These are phyloP conservation scores for Xylaria venustula DNA, from an alignment of 495 filamentous ascomycete species.

Conservation along the genomic window DNA sequence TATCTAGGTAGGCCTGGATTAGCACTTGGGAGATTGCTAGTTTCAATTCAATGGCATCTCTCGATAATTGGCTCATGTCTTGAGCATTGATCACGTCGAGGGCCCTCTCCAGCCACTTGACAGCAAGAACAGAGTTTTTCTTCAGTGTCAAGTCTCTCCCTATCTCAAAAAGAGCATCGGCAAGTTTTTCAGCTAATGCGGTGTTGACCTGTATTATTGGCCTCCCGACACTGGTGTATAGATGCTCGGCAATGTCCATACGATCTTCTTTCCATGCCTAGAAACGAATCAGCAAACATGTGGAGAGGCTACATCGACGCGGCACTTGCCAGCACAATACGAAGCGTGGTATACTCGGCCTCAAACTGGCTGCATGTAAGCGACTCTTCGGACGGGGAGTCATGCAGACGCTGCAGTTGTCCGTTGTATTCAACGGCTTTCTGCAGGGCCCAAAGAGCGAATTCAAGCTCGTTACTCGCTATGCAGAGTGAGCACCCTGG, in stretches of 20 bases:
- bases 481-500: constrained; percentile 10
- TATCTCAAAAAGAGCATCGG: constrained; percentile 71
- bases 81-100: constrained; percentile 57
- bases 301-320: constrained; percentile 8
- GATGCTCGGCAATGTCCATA: constrained; percentile 72
- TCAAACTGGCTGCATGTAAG: constrained; percentile 42
- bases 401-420: constrained; percentile 43
- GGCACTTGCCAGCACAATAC: constrained; percentile 62
- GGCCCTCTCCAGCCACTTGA: constrained; percentile 75
- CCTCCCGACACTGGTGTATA: constrained; percentile 60
- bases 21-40: constrained; percentile 64
- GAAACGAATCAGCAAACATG: constrained; percentile 12
- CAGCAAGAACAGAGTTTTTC: constrained; percentile 52
- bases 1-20: constrained; percentile 53
- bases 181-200: constrained; percentile 59
- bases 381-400: constrained; percentile 26
- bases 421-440: constrained; percentile 63
- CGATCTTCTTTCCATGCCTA: constrained; percentile 72
- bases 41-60: constrained; percentile 61
- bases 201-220: constrained; percentile 40
- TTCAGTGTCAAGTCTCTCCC: constrained; percentile 58
- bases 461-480: constrained; percentile 53
- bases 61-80: constrained; percentile 55
- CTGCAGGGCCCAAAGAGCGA: constrained; percentile 59
- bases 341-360: constrained; percentile 67